Evolutionary conservation across 2,329 filamentous ascomycete species (phyloP).

Genomic region (Monosporascus sp.): DNA sequence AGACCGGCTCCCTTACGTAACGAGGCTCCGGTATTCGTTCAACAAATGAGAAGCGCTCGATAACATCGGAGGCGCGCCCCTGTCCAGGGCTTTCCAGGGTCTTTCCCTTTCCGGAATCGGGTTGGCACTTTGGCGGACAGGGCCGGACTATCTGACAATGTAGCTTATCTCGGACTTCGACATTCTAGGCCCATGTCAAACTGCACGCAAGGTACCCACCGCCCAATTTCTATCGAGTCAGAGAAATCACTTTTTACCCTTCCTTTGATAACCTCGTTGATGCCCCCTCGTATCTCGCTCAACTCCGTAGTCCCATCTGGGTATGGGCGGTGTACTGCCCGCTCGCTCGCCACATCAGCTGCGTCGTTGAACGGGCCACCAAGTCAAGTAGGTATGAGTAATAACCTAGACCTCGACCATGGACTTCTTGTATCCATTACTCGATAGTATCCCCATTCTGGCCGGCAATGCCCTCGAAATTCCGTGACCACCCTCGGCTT

Average conservation of each 20-base stretch:
- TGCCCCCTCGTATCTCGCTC: background rate
- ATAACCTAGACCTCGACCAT: no score
- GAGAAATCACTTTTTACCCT: background rate
- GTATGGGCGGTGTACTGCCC: background rate
- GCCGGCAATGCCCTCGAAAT: background rate
- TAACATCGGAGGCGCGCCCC: background rate
- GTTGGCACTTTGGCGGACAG: background rate
- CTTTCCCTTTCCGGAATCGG: background rate
- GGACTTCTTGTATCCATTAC: constrained; percentile 7
- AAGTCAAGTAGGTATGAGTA: no score
- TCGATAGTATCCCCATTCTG: constrained; percentile 3
- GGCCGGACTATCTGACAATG: background rate
- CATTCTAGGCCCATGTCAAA: background rate
- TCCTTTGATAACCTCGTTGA: background rate
- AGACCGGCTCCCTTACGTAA: background rate
- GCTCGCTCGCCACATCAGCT: background rate
- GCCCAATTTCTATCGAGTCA: background rate
- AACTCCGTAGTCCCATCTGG: background rate
- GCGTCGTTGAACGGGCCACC: background rate
- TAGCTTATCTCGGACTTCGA: background rate
- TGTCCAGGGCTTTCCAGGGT: background rate
- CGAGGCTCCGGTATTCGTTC: background rate
- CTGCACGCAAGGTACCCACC: background rate
- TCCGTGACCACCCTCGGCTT: background rate
- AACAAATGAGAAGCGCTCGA: background rate